Evolutionary conservation across 208 protist genomes (phyloP), one percentile per base, ranked within the genome.

Genomic region (Wallacemonas rigidus): DNA sequence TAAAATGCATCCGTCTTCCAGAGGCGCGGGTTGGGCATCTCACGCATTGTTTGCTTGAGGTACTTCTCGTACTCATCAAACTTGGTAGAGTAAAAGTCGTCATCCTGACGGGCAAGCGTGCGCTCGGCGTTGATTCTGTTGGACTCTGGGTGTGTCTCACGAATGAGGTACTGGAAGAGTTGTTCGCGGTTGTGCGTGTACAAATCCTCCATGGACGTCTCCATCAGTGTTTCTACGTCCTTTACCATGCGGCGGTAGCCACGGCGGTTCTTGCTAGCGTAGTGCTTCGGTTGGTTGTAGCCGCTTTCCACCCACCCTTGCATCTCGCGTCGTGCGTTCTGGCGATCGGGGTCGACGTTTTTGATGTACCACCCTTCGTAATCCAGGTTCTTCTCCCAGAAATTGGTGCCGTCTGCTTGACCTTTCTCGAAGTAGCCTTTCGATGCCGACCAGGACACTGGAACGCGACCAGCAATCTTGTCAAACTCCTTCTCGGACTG

Each of bases 351-450:
- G 75, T 96, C 89, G 6, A 96, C 91, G 76, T 94, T 94, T 75
- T 94, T 96, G 60, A 96, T 90, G 72, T 94, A 96, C 91, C 91
- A 96, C 36, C 91, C 91, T 53, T 96, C 91, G 74, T 96, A 96
- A 73, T 96, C 91, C 4, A 96, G 71, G 72, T 96, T 96, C 82
- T 96, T 96, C 76, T 96, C 89, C 89, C 87, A 96, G 70, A 82
- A 94, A 67, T 96, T 96, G 5, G 91, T 96, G 9, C 91, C 91
- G 75, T 96, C 91, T 2, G 91, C 81, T 45, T 92, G 65, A 17
- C 81, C 81, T 69, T 93, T 90, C 62, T 94, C 89, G 73, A 96
- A 96, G 71, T 91, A 96, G 15, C 91, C 91, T 51, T 91, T 93
- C 3, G 89, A 90, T 1, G 91, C 84, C 1, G 89, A 86, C 89